phyloP scores from a whole-genome alignment of 768 basidiomycete species.

The Russula vinacea region DNA sequence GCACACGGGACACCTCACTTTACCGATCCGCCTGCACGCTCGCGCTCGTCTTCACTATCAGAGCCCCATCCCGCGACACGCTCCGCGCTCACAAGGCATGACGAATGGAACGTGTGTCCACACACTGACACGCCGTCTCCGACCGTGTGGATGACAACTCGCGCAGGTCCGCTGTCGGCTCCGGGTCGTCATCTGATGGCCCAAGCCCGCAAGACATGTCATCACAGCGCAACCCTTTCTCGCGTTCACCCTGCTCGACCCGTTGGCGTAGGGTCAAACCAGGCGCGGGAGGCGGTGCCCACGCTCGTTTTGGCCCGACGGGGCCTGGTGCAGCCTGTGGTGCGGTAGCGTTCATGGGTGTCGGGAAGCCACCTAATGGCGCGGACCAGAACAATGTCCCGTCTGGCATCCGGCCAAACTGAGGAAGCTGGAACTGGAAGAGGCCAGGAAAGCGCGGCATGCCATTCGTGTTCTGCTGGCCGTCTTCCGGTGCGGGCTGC shows the following conservation, averaged over 20 bases:
- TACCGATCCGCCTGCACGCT: conserved; percentile 42
- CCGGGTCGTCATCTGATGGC: conserved; percentile 69
- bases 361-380: conserved; percentile 7
- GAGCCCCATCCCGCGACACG: conserved; percentile 62
- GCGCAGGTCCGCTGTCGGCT: conserved; percentile 37
- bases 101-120: conserved; percentile 64
- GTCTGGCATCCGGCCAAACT: conserved; percentile 21
- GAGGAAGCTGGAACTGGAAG: conserved; percentile 27
- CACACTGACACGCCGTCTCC: conserved; percentile 43
- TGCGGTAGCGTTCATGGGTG: not conserved
- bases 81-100: conserved; percentile 67
- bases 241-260: conserved; percentile 68
- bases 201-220: conserved; percentile 74
- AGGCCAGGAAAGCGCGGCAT: conserved; percentile 24
- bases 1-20: conserved; percentile 76
- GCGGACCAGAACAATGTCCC: conserved; percentile 23
- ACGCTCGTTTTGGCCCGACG: conserved; percentile 44
- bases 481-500: conserved; percentile 24
- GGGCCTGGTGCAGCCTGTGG: conserved; percentile 32
- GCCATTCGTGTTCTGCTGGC: conserved; percentile 14
- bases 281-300: conserved; percentile 61
- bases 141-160: conserved; percentile 41
- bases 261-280: conserved; percentile 70
- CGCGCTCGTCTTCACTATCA: conserved; percentile 37
- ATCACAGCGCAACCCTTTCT: conserved; percentile 66